Evolutionary conservation across 2,329 filamentous ascomycete species (phyloP).

Genomic region (Alternaria sp.): DNA sequence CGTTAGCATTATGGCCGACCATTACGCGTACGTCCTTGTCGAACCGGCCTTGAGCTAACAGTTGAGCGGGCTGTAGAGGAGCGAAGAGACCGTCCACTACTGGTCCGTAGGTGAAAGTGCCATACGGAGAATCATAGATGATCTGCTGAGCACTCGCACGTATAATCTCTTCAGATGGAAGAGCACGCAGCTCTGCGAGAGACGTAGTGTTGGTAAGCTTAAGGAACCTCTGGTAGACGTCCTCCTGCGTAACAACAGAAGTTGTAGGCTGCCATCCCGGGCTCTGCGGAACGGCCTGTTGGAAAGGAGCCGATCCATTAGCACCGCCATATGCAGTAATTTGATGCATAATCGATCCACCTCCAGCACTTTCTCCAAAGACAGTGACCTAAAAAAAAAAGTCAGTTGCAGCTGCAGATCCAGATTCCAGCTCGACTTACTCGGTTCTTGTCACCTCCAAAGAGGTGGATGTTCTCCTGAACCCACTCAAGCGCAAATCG

Average conservation of each 20-base stretch:
- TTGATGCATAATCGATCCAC: conserved; percentile 52
- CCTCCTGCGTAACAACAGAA: conserved; percentile 41
- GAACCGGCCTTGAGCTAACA: conserved; percentile 50
- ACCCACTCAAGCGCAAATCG: conserved; percentile 53
- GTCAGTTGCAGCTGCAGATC: background rate
- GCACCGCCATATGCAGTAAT: conserved; percentile 52
- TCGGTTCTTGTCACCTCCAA: conserved; percentile 50
- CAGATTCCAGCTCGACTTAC: conserved; percentile 25
- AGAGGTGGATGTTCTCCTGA: conserved; percentile 50
- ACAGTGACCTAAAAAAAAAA: conserved; percentile 33
- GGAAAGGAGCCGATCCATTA: conserved; percentile 51
- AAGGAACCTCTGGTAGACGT: conserved; percentile 42
- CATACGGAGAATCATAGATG: conserved; percentile 44
- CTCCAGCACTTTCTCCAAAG: conserved; percentile 52
- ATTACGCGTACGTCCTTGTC: conserved; percentile 48
- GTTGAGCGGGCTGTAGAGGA: conserved; percentile 43
- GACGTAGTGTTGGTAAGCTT: conserved; percentile 44
- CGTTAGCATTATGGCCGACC: conserved; percentile 56
- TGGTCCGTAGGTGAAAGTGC: conserved; percentile 45
- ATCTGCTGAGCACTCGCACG: conserved; percentile 48
- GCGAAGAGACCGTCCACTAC: conserved; percentile 47
- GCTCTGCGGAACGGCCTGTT: conserved; percentile 51
- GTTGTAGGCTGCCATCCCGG: conserved; percentile 51
- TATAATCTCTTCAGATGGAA: conserved; percentile 44
- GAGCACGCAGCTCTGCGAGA: conserved; percentile 44